Evolutionary conservation across 352 stramenopile species (phyloP).

Genomic region (Globisporangium viniferum): DNA sequence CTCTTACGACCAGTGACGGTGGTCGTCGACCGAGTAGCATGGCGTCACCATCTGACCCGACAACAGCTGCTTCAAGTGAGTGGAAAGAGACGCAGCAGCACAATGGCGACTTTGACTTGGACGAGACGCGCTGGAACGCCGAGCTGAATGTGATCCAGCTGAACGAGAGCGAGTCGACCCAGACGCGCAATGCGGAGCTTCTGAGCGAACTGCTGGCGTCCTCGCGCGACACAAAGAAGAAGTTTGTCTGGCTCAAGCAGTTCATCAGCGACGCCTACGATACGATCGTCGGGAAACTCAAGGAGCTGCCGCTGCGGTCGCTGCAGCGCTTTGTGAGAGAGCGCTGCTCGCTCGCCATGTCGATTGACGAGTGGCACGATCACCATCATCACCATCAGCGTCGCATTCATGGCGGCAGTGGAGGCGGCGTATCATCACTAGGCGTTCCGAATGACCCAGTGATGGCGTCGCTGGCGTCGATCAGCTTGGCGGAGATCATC

Average conservation of each 20-base stretch:
- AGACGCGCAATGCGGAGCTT: not conserved
- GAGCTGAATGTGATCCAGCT: slow-evolving; percentile 19
- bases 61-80: not conserved
- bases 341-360: slow-evolving; percentile 45
- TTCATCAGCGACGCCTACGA: slow-evolving; percentile 74
- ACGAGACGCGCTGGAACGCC: slow-evolving; percentile 16
- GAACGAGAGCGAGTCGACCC: slow-evolving; percentile 21
- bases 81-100: not conserved
- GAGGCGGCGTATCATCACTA: not conserved
- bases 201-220: slow-evolving; percentile 26
- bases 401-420: slow-evolving; percentile 12
- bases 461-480: slow-evolving; percentile 15
- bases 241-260: slow-evolving; percentile 51
- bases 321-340: slow-evolving; percentile 28
- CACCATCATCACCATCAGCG: slow-evolving; percentile 11
- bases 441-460: slow-evolving; percentile 7
- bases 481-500: slow-evolving; percentile 37
- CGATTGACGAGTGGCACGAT: slow-evolving; percentile 39
- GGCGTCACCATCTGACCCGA: not conserved
- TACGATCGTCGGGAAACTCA: slow-evolving; percentile 47
- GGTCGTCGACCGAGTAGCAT: not conserved
- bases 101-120: slow-evolving; percentile 19
- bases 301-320: slow-evolving; percentile 23
- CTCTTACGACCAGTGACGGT: not conserved
- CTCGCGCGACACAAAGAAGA: slow-evolving; percentile 49